phyloP scores from a whole-genome alignment of 805 yeast genomes.

The Dipodascus geniculatus region DNA sequence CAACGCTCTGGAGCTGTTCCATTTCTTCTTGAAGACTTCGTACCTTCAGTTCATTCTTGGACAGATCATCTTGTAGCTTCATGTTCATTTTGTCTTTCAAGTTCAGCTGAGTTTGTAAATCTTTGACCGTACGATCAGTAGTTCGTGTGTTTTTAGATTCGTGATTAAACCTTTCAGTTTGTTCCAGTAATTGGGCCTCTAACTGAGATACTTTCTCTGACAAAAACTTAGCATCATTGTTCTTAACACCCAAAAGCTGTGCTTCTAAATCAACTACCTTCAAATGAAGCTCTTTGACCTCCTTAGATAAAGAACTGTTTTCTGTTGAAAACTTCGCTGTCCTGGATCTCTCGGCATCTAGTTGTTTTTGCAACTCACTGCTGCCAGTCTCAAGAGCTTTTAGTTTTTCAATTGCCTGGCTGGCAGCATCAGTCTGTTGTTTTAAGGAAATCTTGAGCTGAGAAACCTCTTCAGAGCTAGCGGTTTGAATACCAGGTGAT shows the following conservation, averaged over 20 bases:
- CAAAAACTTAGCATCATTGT: conserved; percentile 12
- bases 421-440: neutral
- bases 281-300: conserved; percentile 18
- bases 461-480: conserved; percentile 4
- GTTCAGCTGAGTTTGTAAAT: conserved; percentile 15
- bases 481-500: neutral
- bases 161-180: conserved; percentile 9
- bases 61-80: conserved; percentile 38
- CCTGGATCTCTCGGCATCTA: neutral
- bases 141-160: conserved; percentile 14
- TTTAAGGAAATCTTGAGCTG: conserved; percentile 4
- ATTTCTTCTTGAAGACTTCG: conserved; percentile 28
- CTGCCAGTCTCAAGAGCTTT: conserved; percentile 2
- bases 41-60: conserved; percentile 37
- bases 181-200: conserved; percentile 16
- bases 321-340: conserved; percentile 1
- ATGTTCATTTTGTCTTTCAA: conserved; percentile 20
- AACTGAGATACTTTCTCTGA: conserved; percentile 11
- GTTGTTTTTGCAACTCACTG: neutral
- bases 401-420: conserved; percentile 11
- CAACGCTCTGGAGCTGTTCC: conserved; percentile 25
- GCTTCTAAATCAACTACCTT: conserved; percentile 19
- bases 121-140: conserved; percentile 17
- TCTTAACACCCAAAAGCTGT: conserved; percentile 10
- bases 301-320: conserved; percentile 26